Evolutionary conservation across 176 grass and related monocot species (phyloP).

Genomic region (Tillandsia fasciculata): DNA sequence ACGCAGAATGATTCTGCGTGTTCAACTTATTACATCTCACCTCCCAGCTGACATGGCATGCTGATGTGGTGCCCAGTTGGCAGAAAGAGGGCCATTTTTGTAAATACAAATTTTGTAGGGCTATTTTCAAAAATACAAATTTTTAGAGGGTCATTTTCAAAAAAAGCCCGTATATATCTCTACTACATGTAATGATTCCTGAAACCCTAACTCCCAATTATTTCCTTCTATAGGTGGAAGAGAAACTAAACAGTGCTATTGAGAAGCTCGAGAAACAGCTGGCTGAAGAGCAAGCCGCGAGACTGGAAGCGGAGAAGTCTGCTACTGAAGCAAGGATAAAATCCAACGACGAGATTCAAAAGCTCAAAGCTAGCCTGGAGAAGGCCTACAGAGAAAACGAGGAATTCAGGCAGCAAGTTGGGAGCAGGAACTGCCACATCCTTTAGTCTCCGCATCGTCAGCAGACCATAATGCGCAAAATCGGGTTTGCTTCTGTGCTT

Average conservation of each 20-base stretch:
- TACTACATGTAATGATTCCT: conserved; percentile 3
- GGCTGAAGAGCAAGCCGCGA: conserved; percentile 38
- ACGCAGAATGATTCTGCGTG: no score
- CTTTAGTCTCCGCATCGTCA: conserved; percentile 16
- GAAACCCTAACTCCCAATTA: neutral
- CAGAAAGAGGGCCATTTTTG: no score
- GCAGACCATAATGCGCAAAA: neutral
- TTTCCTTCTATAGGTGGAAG: conserved; percentile 40
- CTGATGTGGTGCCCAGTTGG: no score
- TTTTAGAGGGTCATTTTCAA: no score
- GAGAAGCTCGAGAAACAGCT: conserved; percentile 37
- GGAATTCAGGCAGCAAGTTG: conserved; percentile 16
- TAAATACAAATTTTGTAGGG: no score
- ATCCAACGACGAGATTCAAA: conserved; percentile 34
- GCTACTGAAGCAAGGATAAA: conserved; percentile 30
- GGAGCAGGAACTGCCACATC: conserved; percentile 22
- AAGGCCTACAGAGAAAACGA: conserved; percentile 32
- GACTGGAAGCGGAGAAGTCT: conserved; percentile 37
- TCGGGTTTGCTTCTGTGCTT: neutral
- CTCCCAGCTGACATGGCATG: no score
- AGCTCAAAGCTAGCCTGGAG: conserved; percentile 28
- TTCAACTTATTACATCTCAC: no score
- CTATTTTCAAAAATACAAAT: no score
- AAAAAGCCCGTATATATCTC: neutral
- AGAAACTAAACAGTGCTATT: conserved; percentile 31